phyloP scores from a whole-genome alignment of 257 asterid genomes.

The Plantago elongata region DNA sequence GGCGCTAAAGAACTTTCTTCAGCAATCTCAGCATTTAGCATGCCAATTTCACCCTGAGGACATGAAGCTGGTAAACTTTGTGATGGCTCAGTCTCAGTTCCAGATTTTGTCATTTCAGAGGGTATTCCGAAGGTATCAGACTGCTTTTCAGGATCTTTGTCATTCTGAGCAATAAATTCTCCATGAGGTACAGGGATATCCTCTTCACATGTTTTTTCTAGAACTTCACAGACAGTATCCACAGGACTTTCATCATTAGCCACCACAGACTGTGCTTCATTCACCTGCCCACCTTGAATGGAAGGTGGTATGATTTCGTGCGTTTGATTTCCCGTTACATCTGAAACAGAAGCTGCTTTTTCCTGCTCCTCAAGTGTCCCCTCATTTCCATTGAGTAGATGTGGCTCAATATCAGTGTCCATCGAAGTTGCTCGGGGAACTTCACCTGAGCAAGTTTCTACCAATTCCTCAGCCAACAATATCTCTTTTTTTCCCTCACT shows the following conservation, averaged over 20 bases:
- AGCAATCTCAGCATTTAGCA: conserved; percentile 24
- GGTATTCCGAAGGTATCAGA: conserved; percentile 19
- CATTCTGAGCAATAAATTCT: conserved; percentile 22
- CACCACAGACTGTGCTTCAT: conserved; percentile 20
- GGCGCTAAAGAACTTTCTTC: conserved; percentile 11
- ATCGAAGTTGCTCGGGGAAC: conserved; percentile 19
- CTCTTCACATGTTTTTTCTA: conserved; percentile 22
- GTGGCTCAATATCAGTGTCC: conserved; percentile 17
- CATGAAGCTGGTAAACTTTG: conserved; percentile 22
- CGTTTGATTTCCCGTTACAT: conserved; percentile 22
- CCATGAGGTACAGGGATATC: conserved; percentile 15
- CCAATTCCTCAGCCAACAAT: conserved; percentile 15
- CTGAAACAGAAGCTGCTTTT: conserved; percentile 17
- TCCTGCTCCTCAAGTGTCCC: conserved; percentile 22
- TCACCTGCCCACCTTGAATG: conserved; percentile 19
- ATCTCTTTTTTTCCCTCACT: conserved; percentile 19
- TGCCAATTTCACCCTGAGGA: conserved; percentile 22
- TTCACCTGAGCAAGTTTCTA: conserved; percentile 18
- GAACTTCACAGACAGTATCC: conserved; percentile 22
- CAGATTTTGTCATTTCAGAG: conserved; percentile 18
- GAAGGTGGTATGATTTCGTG: conserved; percentile 10
- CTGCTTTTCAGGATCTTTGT: conserved; percentile 23
- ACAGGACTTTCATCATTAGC: conserved; percentile 16
- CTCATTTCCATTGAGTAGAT: conserved; percentile 19
- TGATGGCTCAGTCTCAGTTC: conserved; percentile 20